phyloP scores from a whole-genome alignment of 176 grass and related monocot species.

The Saccharum officinarum region DNA sequence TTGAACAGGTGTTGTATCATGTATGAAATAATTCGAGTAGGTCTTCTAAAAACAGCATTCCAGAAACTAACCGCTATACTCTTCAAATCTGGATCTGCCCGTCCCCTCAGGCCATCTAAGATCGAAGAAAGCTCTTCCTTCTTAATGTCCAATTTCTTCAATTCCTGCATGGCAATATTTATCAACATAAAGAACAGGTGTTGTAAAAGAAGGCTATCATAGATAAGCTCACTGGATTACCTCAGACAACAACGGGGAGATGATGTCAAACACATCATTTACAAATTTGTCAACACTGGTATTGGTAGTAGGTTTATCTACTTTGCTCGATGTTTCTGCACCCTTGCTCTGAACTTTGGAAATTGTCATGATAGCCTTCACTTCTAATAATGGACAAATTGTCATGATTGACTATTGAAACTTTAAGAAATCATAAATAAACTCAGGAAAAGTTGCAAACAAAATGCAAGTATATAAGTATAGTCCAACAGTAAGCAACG shows the following conservation, averaged over 20 bases:
- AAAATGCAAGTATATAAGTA: slow-evolving; percentile 23
- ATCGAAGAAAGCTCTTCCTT: slow-evolving; percentile 46
- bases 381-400: slow-evolving; percentile 45
- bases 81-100: slow-evolving; percentile 55
- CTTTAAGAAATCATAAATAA: slow-evolving; percentile 17
- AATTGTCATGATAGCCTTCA: slow-evolving; percentile 26
- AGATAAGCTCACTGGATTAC: slow-evolving; percentile 42
- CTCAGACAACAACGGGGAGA: slow-evolving; percentile 61
- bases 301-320: slow-evolving; percentile 35
- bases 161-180: slow-evolving; percentile 51
- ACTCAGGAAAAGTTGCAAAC: slow-evolving; percentile 20
- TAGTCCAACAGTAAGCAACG: neutral
- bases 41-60: slow-evolving; percentile 13
- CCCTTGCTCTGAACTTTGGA: slow-evolving; percentile 48
- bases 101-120: slow-evolving; percentile 43
- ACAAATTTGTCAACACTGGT: slow-evolving; percentile 65
- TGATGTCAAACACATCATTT: slow-evolving; percentile 60
- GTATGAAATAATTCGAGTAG: neutral
- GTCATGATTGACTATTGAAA: slow-evolving; percentile 9
- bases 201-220: slow-evolving; percentile 10
- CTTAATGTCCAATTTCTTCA: slow-evolving; percentile 64
- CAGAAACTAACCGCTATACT: slow-evolving; percentile 58
- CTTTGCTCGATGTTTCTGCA: slow-evolving; percentile 37
- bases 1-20: neutral
- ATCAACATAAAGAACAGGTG: slow-evolving; percentile 25